Evolutionary conservation across 2,329 filamentous ascomycete genomes (phyloP), one percentile per base, ranked within the genome.

Genomic region (Ophiostoma fasciatum): DNA sequence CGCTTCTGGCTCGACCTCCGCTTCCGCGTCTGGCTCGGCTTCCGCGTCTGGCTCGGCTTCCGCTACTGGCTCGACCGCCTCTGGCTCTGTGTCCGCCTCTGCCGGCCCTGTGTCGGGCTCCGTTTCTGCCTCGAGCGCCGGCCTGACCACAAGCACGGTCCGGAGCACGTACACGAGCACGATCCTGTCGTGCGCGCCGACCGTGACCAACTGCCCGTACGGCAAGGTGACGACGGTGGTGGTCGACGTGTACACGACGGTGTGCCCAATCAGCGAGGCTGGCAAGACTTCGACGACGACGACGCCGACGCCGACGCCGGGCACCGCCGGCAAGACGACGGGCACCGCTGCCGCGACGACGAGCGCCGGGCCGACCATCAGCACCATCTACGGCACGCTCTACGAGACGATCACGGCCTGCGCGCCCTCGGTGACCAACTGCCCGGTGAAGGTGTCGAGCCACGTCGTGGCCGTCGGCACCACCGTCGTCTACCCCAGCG

Each of bases 351-450:
- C 12, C 0, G 33, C 28, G 21, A 18, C 34, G 4, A 36, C 35
- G 11, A 29, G 32, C 12, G 33, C 21, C 33, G 49, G 36, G 48
- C 46, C 21, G 13, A 21, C 28, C 4, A 54, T 41, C 32, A 43
- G 38, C 36, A 58, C 56, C n/a, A 50, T 63, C 35, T 61, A 52
- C 48, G 54, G 54, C 34, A 62, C 57, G 14, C 45, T 45, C 12
- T 48, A 71, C 43, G 60, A 67, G 45, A 46, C 45, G 35, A 30
- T 46, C 28, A 44, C 42, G 13, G 45, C 46, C 23, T 47, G 45
- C 37, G 42, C 43, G 7, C 34, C 43, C 11, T 32, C 33, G 8
- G 45, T 46, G 22, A 44, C 46, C 36, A 41, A 46, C 43, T 46
- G 45, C 42, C 44, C 47, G 20, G 45, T 38, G n/a, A 28, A 28